Evolutionary conservation across 2,329 filamentous ascomycete genomes (phyloP), one percentile per base, ranked within the genome.

Genomic region (Diaporthe capsici): DNA sequence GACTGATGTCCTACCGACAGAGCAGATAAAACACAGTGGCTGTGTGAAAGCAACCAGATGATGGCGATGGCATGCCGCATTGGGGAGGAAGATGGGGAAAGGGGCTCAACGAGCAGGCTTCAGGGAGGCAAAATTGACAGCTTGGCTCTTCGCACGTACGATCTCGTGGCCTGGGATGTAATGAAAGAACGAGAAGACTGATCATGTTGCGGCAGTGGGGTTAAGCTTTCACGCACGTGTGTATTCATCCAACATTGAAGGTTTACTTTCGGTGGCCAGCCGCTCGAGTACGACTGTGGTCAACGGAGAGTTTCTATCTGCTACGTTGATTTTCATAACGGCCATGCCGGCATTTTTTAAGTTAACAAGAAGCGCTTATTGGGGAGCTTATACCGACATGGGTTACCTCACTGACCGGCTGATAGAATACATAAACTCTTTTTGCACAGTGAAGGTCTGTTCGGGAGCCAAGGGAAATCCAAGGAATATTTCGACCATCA

Each of bases 121-220:
- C 65, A 39, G 47, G 65, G 49, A 28, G 65, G 65, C 65, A 70
- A 28, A 70, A n/a, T 42, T 70, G 65, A 70, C 65, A 55, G 65
- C 65, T 70, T 55, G 49, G 65, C 65, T 70, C 49, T 15, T 25
- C 28, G 47, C 25, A 34, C 34, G 47, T 42, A 51, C 34, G 34
- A 20, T 20, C 49, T 15, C 37, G n/a, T 55, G 34, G 63, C 47
- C 47, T 7, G 34, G 34, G 12, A 51, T 53, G 47, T 25, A 9
- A 22, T n/a, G 49, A 22, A 20, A 31, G 8, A 28, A 53, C 5
- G 63, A 49, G 63, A 68, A 39, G 20, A 12, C 13, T 7, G 13
- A 51, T 7, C 7, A 51, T 39, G 13, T 55, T 42, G 31, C 15
- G 31, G 47, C n/a, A 39, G 49, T 42, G 65, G 34, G 47, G 47